These are phyloP conservation scores for Platanthera guangdongensis DNA, from an alignment of 106 monocot species.

Conservation along the genomic window DNA sequence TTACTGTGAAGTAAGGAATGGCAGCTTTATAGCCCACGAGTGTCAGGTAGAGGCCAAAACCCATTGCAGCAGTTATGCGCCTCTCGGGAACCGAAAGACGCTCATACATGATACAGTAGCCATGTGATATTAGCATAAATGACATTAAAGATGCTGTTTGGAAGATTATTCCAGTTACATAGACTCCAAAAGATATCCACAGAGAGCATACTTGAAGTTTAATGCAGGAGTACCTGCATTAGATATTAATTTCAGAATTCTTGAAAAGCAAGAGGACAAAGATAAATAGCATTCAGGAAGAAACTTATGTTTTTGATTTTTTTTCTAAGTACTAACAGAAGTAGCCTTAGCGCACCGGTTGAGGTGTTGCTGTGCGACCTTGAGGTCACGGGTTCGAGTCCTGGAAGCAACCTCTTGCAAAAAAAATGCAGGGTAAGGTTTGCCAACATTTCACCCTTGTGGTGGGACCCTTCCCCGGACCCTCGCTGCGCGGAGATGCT, in stretches of 20 bases:
- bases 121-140: slow-evolving; percentile 82
- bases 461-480: no score
- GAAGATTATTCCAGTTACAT: slow-evolving; percentile 79
- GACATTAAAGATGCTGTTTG: slow-evolving; percentile 76
- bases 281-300: not conserved
- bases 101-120: slow-evolving; percentile 87
- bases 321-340: not conserved
- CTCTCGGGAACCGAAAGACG: slow-evolving; percentile 64
- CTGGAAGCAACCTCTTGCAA: no score
- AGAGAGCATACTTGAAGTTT: slow-evolving; percentile 75
- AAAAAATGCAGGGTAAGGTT: no score
- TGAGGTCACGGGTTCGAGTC: no score
- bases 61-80: slow-evolving; percentile 56
- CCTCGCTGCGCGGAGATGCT: no score
- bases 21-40: slow-evolving; percentile 75
- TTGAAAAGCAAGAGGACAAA: not conserved
- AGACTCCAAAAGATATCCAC: slow-evolving; percentile 95
- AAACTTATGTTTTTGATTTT: not conserved
- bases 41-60: slow-evolving; percentile 56
- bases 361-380: no score
- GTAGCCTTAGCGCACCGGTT: no score
- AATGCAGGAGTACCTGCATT: slow-evolving; percentile 78
- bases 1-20: slow-evolving; percentile 78
- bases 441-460: no score
- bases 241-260: not conserved